Evolutionary conservation across 306 rosid species (phyloP), one percentile per base, ranked within the genome.

Genomic region (Dalbergia oliveri): DNA sequence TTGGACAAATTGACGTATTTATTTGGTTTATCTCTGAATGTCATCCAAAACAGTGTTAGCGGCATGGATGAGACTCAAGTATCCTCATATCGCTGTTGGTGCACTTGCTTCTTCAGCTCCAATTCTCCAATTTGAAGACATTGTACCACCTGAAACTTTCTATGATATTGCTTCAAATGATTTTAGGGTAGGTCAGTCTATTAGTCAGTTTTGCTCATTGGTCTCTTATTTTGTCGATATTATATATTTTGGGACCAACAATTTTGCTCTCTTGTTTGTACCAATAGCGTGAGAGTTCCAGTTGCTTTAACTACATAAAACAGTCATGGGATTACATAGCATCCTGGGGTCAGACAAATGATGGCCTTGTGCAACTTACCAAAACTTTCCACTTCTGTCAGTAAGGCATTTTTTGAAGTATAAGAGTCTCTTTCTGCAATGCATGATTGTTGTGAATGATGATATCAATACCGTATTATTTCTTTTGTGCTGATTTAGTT

Each of bases 51-150:
- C 86, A 93, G 97, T 93, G 98, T 81, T 93, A 53, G 98, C 98
- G 6, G 88, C 98, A 39, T 93, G 98, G 98, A 93, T 91, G 98
- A 93, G 98, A 88, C 91, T 93, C 58, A 93, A 91, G 84, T 93
- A 93, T 85, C 98, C 98, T 64, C 94, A 93, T 80, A 81, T 91
- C 79, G 89, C 98, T 11, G 14, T 93, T 59, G 98, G 98, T 56
- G 98, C 94, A 64, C 93, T 93, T 31, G 90, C 98, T 82, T 88
- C 98, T 79, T 93, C 97, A 3, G 98, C 98, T 11, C 98, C 97
- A 0, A 93, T 93, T 85, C 98, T 93, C 86, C 97, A 93, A 69
- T 93, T 93, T 31, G 98, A 93, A 74, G 76, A 93, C 76, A 80
- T 93, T 82, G 97, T 91, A 77, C 97, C 97, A 0, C 74, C 81